These are phyloP conservation scores for Carex scoparia DNA, from an alignment of 176 grass and related monocot species.

Conservation along the genomic window DNA sequence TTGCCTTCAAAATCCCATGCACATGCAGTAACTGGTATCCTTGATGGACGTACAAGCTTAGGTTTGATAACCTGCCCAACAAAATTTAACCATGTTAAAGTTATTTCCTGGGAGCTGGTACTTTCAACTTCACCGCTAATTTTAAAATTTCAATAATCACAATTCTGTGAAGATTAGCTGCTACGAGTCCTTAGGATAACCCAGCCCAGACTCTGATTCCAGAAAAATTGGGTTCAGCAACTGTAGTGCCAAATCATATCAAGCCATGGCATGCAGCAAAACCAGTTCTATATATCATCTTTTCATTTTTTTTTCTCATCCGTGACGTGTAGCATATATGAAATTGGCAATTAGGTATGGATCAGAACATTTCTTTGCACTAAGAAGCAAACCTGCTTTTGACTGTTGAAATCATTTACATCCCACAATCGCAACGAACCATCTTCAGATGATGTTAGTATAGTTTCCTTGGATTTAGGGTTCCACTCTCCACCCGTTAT, in stretches of 20 bases:
- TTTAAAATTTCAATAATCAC: not conserved
- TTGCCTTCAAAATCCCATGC: conserved; percentile 94
- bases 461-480: conserved; percentile 92
- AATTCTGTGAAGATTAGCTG: not conserved
- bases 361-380: not conserved
- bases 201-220: not conserved
- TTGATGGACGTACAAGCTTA: conserved; percentile 68
- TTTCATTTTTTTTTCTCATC: not conserved
- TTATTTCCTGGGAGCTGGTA: not conserved
- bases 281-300: not conserved
- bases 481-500: conserved; percentile 96
- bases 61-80: conserved; percentile 83
- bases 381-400: conserved; percentile 71
- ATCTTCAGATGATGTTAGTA: conserved; percentile 97
- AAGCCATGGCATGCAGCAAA: not conserved
- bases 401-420: conserved; percentile 81
- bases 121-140: not conserved
- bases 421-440: conserved; percentile 95
- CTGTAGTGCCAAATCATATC: not conserved
- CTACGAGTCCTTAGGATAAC: not conserved
- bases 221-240: not conserved
- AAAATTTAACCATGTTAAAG: not conserved
- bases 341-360: not conserved
- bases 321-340: not conserved
- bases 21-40: conserved; percentile 88